These are phyloP conservation scores for Eucalyptus leucophloia DNA, from an alignment of 345 rosid species.

Conservation along the genomic window DNA sequence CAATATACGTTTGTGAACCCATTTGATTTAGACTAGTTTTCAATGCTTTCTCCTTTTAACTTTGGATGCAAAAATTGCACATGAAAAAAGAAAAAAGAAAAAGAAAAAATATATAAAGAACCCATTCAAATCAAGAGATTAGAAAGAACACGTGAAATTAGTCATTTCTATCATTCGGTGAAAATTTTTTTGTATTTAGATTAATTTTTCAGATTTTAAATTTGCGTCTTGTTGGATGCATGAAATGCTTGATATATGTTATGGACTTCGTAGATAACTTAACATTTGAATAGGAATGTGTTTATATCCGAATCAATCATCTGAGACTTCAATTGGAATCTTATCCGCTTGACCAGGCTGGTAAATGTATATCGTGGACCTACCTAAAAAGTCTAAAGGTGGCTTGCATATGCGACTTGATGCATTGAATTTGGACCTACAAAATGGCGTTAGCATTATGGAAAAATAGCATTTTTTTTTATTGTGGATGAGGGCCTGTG, in stretches of 20 bases:
- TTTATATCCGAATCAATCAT: background rate
- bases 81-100: background rate
- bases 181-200: background rate
- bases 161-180: background rate
- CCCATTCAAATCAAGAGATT: no score
- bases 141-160: background rate
- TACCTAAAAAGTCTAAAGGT: background rate
- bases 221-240: fast-evolving
- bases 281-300: background rate
- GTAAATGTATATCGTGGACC: background rate
- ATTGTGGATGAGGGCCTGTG: background rate
- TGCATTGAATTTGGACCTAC: background rate
- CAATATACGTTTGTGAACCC: background rate
- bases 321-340: background rate
- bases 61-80: background rate
- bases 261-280: no score
- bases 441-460: background rate
- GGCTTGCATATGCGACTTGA: background rate
- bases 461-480: background rate
- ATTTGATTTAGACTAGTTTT: background rate
- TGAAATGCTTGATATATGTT: background rate
- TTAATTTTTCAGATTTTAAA: background rate
- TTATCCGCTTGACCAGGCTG: background rate
- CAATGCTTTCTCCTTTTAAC: background rate
- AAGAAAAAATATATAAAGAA: background rate